Evolutionary conservation across 805 yeast species (phyloP).

Genomic region (Metschnikowia matae): DNA sequence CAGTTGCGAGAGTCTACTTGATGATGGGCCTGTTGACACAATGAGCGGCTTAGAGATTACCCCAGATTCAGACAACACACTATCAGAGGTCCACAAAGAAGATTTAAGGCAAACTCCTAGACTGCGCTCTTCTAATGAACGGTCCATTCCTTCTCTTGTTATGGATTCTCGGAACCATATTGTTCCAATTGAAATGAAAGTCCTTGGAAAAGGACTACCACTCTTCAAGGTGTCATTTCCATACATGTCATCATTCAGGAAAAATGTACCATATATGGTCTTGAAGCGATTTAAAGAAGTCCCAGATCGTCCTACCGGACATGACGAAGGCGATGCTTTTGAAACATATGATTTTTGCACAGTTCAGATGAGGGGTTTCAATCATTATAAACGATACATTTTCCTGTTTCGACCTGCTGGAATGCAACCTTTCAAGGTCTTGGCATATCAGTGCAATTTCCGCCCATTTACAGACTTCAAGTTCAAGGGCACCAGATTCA

Average conservation of each 20-base stretch:
- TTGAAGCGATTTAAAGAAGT: conserved; percentile 30
- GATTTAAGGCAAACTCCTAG: background rate
- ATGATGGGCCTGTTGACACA: background rate
- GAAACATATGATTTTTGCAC: conserved; percentile 35
- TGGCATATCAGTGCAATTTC: conserved; percentile 33
- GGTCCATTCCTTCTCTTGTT: background rate
- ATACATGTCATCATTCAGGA: conserved; percentile 33
- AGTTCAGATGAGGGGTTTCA: conserved; percentile 27
- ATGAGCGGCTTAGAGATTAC: background rate
- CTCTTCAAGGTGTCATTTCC: conserved; percentile 34
- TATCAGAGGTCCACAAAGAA: background rate
- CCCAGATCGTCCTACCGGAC: conserved; percentile 21
- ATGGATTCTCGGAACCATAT: conserved; percentile 31
- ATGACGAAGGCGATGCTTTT: conserved; percentile 22
- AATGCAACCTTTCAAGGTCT: conserved; percentile 22
- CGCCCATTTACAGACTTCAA: conserved; percentile 39
- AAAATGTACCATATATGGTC: conserved; percentile 31
- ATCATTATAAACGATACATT: conserved; percentile 24
- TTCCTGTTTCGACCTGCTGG: conserved; percentile 25
- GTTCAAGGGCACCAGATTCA: conserved; percentile 34
- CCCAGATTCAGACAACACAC: background rate
- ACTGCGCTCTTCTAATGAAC: background rate
- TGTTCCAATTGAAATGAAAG: conserved; percentile 29
- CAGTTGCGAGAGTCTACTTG: background rate
- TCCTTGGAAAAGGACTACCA: conserved; percentile 35